Evolutionary conservation across 78 protist genomes (phyloP).

Genomic region (Protostelium mycophagum): DNA sequence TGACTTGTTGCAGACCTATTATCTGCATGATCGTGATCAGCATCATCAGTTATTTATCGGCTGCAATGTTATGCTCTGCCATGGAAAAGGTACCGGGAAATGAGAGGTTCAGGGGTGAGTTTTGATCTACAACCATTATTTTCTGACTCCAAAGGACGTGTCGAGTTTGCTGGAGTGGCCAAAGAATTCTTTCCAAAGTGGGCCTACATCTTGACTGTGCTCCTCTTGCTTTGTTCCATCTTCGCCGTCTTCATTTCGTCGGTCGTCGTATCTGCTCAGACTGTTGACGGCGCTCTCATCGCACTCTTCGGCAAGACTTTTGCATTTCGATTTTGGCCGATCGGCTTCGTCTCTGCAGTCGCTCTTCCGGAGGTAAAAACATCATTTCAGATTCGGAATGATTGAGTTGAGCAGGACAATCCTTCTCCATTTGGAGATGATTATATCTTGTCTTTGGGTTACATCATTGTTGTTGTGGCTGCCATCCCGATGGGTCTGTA

Average conservation of each 20-base stretch:
- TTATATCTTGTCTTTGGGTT: conserved; percentile 38
- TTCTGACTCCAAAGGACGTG: neutral
- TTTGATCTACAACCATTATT: too few species aligned
- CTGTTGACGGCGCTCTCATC: neutral
- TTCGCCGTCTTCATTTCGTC: neutral
- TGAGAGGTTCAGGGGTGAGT: neutral
- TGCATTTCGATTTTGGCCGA: neutral
- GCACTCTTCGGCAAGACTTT: neutral
- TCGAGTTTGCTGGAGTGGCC: neutral
- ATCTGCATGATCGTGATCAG: neutral
- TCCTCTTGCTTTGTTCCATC: neutral
- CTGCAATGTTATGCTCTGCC: neutral
- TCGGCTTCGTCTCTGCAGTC: neutral
- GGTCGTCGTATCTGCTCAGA: neutral
- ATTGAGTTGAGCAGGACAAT: neutral
- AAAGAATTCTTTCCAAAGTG: neutral
- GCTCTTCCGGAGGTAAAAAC: neutral
- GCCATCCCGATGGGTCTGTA: conserved; percentile 47
- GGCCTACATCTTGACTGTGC: neutral
- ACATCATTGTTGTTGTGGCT: conserved; percentile 8
- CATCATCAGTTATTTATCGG: neutral
- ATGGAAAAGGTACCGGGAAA: neutral
- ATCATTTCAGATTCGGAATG: neutral
- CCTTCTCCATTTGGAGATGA: conserved; percentile 19
- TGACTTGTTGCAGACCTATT: neutral